Conservation (phyloP, 108 stramenopile species). For the Cyclotella baltica region DNA sequence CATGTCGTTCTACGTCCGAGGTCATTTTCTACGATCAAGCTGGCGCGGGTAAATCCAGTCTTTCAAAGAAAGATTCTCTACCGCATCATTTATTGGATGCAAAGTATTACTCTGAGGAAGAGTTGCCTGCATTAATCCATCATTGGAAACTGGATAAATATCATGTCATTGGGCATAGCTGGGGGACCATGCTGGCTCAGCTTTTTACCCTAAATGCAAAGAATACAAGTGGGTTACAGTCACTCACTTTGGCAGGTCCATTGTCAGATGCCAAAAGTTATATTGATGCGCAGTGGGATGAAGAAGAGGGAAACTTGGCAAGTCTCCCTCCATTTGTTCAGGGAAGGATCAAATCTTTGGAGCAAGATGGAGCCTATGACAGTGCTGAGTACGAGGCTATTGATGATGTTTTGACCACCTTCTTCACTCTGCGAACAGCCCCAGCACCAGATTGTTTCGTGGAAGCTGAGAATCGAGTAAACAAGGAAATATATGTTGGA, state of each 20-base stretch:
- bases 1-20: constrained; percentile 46
- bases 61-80: not conserved
- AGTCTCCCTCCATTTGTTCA: constrained; percentile 53
- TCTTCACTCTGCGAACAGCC: constrained; percentile 46
- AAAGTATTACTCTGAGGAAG: constrained; percentile 53
- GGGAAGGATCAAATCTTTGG: constrained; percentile 42
- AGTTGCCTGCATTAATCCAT: constrained; percentile 49
- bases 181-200: constrained; percentile 59
- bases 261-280: constrained; percentile 46
- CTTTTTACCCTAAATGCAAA: constrained; percentile 33
- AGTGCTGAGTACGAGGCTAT: constrained; percentile 51
- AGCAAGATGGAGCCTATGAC: constrained; percentile 37
- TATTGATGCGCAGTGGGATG: constrained; percentile 53
- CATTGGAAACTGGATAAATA: constrained; percentile 41
- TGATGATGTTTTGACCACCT: constrained; percentile 28
- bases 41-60: constrained; percentile 48
- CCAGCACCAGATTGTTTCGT: constrained; percentile 54
- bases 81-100: constrained; percentile 35
- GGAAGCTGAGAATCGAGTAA: constrained; percentile 9
- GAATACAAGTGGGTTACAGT: constrained; percentile 13
- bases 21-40: constrained; percentile 66
- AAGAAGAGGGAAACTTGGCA: constrained; percentile 37
- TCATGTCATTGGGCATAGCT: constrained; percentile 26
- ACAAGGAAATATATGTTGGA: constrained; percentile 53
- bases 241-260: constrained; percentile 52